These are phyloP conservation scores for Hyphopichia pseudoburtonii DNA, from an alignment of 1,139 yeast species.

Conservation along the genomic window DNA sequence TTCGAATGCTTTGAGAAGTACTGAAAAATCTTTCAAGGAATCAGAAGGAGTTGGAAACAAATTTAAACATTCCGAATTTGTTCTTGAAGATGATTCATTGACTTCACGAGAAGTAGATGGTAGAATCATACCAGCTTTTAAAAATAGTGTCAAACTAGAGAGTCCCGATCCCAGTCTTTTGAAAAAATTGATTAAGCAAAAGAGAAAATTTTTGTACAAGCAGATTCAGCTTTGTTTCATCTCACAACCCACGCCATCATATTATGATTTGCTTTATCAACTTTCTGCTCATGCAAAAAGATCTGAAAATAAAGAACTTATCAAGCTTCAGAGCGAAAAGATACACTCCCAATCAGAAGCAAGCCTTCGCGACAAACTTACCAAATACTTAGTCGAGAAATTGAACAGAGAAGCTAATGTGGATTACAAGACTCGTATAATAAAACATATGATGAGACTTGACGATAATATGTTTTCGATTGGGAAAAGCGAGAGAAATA, in stretches of 20 bases:
- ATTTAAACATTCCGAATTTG: slow-evolving; percentile 11
- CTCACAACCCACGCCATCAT: slow-evolving; percentile 12
- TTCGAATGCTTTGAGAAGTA: neutral
- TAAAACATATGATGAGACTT: slow-evolving; percentile 20
- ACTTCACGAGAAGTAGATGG: slow-evolving; percentile 6
- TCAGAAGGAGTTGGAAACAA: neutral
- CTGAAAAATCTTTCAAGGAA: neutral
- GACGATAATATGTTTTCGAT: slow-evolving; percentile 13
- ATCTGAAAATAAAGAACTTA: neutral
- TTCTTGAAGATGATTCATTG: slow-evolving; percentile 9
- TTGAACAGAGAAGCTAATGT: slow-evolving; percentile 7
- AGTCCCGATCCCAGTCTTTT: slow-evolving; percentile 10
- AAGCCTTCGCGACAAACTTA: neutral
- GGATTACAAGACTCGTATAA: slow-evolving; percentile 12
- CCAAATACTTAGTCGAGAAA: slow-evolving; percentile 11
- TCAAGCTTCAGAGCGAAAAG: neutral
- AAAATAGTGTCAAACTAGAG: neutral
- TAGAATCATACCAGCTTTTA: neutral
- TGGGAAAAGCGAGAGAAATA: slow-evolving; percentile 14
- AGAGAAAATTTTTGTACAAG: slow-evolving; percentile 22
- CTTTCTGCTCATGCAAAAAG: neutral
- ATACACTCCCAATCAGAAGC: slow-evolving; percentile 3
- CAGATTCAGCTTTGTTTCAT: slow-evolving; percentile 31
- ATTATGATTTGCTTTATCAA: neutral
- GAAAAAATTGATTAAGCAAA: slow-evolving; percentile 15